Evolutionary conservation across 352 stramenopile species (phyloP), one percentile per base, ranked within the genome.

Genomic region (Globisporangium alternatum): DNA sequence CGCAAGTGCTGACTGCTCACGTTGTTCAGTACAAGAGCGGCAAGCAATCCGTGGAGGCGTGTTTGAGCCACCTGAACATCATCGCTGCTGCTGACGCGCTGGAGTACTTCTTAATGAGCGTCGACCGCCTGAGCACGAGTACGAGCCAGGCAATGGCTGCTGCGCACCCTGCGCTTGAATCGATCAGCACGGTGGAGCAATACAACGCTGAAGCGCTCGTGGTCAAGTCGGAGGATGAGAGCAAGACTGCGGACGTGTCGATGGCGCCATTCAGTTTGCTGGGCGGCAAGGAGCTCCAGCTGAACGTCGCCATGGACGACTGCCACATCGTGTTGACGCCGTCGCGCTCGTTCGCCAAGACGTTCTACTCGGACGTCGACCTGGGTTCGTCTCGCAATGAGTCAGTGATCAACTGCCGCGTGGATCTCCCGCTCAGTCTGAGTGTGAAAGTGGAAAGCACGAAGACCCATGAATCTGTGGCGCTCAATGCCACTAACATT

Each of bases 241-340:
- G 57, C 12, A 64, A 77, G 37, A 56, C 47, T 3, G 74, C 76
- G 49, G 68, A 79, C 25, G 75, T 81, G 49, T 79, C 79, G 10
- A 86, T 89, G 76, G 76, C 80, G 53, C 80, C 80, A 19, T 88
- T 89, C 55, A 89, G 78, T 37, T 54, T 89, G 39, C 69, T 89
- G 30, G 70, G 75, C 13, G 78, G 77, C 8, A 86, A 83, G 69
- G 51, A 86, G 63, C 61, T 89, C 49, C 69, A 77, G 30, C 64
- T 89, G 3, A 70, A 79, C 58, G 60, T 86, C 31, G 69, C 62
- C 25, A 69, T 89, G 68, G 78, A 86, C 19, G 79, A 89, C 54
- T 87, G 76, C 44, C 75, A 78, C 69, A 72, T 88, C 31, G 39
- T 88, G 3, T 31, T 89, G 28, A 69, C 81, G 31, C 78, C 80